Evolutionary conservation across 2,329 filamentous ascomycete genomes (phyloP).

Genomic region (Juglanconis oblonga): DNA sequence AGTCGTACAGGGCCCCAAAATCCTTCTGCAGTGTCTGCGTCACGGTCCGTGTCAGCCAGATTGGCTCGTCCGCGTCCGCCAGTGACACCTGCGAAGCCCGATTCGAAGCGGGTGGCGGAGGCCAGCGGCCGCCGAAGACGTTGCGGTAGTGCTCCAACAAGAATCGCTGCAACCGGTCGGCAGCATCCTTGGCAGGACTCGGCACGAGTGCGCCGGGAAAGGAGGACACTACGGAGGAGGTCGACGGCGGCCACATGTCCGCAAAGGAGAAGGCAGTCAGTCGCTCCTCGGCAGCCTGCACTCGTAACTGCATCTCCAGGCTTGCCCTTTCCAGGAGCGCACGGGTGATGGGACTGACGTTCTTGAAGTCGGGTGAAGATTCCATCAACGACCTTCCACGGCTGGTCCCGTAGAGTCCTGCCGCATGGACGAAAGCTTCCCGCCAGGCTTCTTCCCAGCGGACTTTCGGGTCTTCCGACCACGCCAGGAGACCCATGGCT

Average conservation of each 20-base stretch:
- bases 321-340: constrained; percentile 60
- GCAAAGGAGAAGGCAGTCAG: constrained; percentile 58
- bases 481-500: constrained; percentile 61
- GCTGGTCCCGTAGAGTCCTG: constrained; percentile 54
- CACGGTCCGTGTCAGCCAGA: constrained; percentile 61
- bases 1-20: constrained; percentile 68
- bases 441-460: constrained; percentile 66
- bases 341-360: constrained; percentile 59
- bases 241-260: constrained; percentile 55
- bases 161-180: constrained; percentile 60
- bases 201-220: constrained; percentile 27
- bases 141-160: constrained; percentile 55
- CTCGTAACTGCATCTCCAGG: constrained; percentile 59
- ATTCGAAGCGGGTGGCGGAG: constrained; percentile 37
- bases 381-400: constrained; percentile 35
- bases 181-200: constrained; percentile 48
- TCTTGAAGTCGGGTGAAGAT: constrained; percentile 51
- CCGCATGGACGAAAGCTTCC: constrained; percentile 65
- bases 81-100: neutral
- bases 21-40: constrained; percentile 59
- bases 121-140: constrained; percentile 58
- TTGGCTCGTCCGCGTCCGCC: constrained; percentile 37
- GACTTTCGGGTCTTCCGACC: constrained; percentile 61
- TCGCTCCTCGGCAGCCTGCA: constrained; percentile 61
- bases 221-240: constrained; percentile 24